A percentile compares a stretch with the other conserved stretches of the same genome.
These are phyloP conservation scores for Oldenlandia corymbosa DNA, from an alignment of 257 asterid genomes.

Conservation along the genomic window DNA sequence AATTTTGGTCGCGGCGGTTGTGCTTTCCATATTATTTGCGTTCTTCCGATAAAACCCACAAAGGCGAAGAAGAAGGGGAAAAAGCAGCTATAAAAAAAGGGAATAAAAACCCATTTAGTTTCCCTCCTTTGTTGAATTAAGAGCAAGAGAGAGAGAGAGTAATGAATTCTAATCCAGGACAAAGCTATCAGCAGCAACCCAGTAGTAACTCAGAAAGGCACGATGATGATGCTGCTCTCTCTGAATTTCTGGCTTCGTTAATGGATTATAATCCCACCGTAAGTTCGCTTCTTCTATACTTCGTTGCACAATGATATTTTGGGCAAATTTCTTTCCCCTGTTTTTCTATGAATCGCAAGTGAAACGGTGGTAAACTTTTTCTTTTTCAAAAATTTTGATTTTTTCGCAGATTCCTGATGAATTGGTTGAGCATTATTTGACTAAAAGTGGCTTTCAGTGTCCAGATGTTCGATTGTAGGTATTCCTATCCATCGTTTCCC, in stretches of 20 bases:
- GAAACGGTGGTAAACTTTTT: background rate
- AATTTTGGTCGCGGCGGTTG: too few species aligned
- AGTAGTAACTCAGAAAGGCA: slow-evolving; percentile 62
- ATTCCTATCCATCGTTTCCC: slow-evolving; percentile 20
- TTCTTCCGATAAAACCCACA: too few species aligned
- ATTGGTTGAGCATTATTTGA: slow-evolving; percentile 94
- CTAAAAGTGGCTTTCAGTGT: slow-evolving; percentile 89
- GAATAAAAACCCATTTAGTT: too few species aligned
- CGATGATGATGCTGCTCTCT: slow-evolving; percentile 73
- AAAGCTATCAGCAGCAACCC: slow-evolving; percentile 40
- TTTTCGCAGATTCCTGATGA: slow-evolving; percentile 78
- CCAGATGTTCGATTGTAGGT: slow-evolving; percentile 97
- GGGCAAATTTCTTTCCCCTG: background rate
- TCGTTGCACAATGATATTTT: background rate
- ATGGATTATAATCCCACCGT: slow-evolving; percentile 97
- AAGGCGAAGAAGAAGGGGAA: too few species aligned
- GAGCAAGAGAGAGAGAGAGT: background rate
- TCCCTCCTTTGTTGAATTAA: background rate
- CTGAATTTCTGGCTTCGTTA: slow-evolving; percentile 86
- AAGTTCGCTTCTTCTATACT: slow-evolving; percentile 1
- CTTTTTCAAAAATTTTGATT: background rate
- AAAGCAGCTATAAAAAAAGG: too few species aligned
- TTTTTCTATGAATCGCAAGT: background rate
- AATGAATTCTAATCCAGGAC: slow-evolving; percentile 26
- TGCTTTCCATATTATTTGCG: too few species aligned